These are phyloP conservation scores for Suhomyces xylopsoci DNA, from an alignment of 805 yeast genomes.

Conservation along the genomic window DNA sequence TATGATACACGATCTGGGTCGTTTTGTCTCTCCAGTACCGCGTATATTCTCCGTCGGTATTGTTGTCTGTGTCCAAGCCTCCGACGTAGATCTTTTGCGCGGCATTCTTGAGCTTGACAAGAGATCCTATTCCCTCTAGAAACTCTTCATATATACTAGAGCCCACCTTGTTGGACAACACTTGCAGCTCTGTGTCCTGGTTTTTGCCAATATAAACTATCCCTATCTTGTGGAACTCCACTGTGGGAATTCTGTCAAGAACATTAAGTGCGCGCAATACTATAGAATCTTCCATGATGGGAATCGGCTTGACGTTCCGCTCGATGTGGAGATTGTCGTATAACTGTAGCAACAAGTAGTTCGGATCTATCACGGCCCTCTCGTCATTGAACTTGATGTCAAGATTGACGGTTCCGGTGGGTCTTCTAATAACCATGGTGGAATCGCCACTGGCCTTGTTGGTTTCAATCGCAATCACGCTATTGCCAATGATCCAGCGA, in stretches of 20 bases:
- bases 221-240: slow-evolving; percentile 77
- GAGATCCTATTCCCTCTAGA: slow-evolving; percentile 54
- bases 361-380: slow-evolving; percentile 30
- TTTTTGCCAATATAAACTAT: slow-evolving; percentile 68
- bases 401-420: slow-evolving; percentile 60
- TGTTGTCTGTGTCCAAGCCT: slow-evolving; percentile 70
- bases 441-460: slow-evolving; percentile 51
- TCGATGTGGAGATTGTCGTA: slow-evolving; percentile 40
- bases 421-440: slow-evolving; percentile 52
- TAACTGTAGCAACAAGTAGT: slow-evolving; percentile 51
- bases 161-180: slow-evolving; percentile 62
- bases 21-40: slow-evolving; percentile 69
- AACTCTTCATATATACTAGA: slow-evolving; percentile 61
- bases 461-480: slow-evolving; percentile 57
- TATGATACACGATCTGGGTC: slow-evolving; percentile 71
- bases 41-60: slow-evolving; percentile 74
- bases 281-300: slow-evolving; percentile 47
- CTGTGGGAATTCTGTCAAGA: slow-evolving; percentile 74
- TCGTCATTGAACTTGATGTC: slow-evolving; percentile 27
- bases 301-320: slow-evolving; percentile 41
- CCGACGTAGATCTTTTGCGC: slow-evolving; percentile 59
- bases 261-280: slow-evolving; percentile 51
- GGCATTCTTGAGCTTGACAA: slow-evolving; percentile 53
- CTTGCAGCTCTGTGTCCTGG: slow-evolving; percentile 61
- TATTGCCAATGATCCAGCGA: slow-evolving; percentile 62